Evolutionary conservation across 768 basidiomycete genomes (phyloP).

Genomic region (Hypsizygus marmoreus): DNA sequence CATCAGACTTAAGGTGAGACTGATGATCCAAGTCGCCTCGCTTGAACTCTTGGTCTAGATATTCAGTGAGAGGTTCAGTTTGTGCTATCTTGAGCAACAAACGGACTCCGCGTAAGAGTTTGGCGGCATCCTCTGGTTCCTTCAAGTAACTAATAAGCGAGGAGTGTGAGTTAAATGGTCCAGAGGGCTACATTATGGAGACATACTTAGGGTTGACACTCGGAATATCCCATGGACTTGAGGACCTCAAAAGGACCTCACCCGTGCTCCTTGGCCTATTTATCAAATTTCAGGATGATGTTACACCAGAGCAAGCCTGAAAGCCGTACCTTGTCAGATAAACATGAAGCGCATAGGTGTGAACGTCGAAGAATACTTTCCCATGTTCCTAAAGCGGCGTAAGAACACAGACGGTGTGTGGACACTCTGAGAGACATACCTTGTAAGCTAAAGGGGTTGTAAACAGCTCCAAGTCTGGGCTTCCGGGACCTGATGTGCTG

Average conservation of each 20-base stretch:
- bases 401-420: not conserved
- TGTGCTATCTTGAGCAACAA: conserved; percentile 36
- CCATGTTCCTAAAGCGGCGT: conserved; percentile 34
- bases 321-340: conserved; percentile 35
- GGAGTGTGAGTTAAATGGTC: not conserved
- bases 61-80: conserved; percentile 33
- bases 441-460: conserved; percentile 41
- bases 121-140: conserved; percentile 37
- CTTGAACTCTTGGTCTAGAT: conserved; percentile 32
- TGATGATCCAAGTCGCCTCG: conserved; percentile 38
- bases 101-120: conserved; percentile 38
- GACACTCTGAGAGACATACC: conserved; percentile 15
- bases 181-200: not conserved
- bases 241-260: conserved; percentile 35
- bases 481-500: conserved; percentile 38
- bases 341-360: conserved; percentile 39
- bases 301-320: not conserved
- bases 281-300: not conserved
- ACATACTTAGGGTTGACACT: conserved; percentile 40
- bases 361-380: conserved; percentile 34
- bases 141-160: conserved; percentile 35
- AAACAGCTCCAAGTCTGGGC: conserved; percentile 47
- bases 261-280: conserved; percentile 42
- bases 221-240: conserved; percentile 37
- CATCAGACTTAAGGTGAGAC: conserved; percentile 35